Evolutionary conservation across 805 yeast species (phyloP).

Genomic region (Zygoascus bituminiphila): DNA sequence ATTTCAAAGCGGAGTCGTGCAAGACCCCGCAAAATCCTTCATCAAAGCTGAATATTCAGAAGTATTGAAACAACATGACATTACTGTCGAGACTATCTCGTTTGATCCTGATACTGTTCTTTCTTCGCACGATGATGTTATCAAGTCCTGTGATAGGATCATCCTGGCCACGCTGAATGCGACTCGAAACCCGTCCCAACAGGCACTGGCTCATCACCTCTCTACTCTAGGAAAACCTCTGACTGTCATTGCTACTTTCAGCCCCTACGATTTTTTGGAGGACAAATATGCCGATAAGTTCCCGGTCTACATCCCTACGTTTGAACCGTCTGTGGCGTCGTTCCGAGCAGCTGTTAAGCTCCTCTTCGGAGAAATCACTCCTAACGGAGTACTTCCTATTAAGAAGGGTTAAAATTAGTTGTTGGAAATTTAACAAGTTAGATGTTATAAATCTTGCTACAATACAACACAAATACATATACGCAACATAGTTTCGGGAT

Average conservation of each 20-base stretch:
- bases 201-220: slow-evolving; percentile 47
- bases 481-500: too few species aligned
- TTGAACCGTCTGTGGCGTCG: not conserved
- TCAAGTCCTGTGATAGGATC: slow-evolving; percentile 39
- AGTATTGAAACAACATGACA: slow-evolving; percentile 34
- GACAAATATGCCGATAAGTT: slow-evolving; percentile 25
- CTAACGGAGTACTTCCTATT: not conserved
- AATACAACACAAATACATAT: too few species aligned
- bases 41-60: slow-evolving; percentile 30
- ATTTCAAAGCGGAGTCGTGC: not conserved
- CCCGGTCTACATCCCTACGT: not conserved
- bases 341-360: not conserved
- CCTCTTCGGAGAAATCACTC: not conserved
- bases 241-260: slow-evolving; percentile 47
- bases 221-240: slow-evolving; percentile 42
- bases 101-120: slow-evolving; percentile 43
- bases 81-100: slow-evolving; percentile 42
- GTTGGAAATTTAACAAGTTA: too few species aligned
- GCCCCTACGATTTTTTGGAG: slow-evolving; percentile 45
- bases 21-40: slow-evolving; percentile 5
- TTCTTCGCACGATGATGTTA: slow-evolving; percentile 42
- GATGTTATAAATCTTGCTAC: too few species aligned
- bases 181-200: slow-evolving; percentile 46
- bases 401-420: not conserved
- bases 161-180: slow-evolving; percentile 42